Evolutionary conservation across 352 stramenopile genomes (phyloP), one percentile per base, ranked within the genome.

Genomic region (Pythium volutum): DNA sequence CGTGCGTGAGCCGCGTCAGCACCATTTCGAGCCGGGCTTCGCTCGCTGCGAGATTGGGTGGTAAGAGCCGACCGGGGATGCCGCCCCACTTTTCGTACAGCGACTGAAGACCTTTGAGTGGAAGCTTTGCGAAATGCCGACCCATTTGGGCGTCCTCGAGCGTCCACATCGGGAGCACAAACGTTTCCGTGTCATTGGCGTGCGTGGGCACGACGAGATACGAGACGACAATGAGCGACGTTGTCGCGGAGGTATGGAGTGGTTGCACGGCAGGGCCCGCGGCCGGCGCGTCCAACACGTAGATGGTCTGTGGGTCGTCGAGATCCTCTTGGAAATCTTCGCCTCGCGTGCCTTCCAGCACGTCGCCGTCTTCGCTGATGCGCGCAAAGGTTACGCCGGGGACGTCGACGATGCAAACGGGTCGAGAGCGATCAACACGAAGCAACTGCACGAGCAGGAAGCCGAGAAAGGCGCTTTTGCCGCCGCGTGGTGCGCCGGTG

Each of bases 401-500:
- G 33, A 63, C 38, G 26, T 63, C 56, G 10, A 56, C 33, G 12
- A 62, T 29, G 22, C 43, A 62, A 18, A 54, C 42, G 3, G 10
- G 43, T 6, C 55, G 55, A 20, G 26, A 15, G 6, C 14, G 4
- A 11, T 26, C 20, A 0, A 62, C 20, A n/a, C 33, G 29, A 4
- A 58, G 29, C 48, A 65, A 7, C 25, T 53, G 39, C 23, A 53
- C 12, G n/a, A 65, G 49, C 27, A 65, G 4, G 27, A 57, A 65
- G 0, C 46, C 58, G 36, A 65, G 36, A 59, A 59, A 65, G 15
- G 41, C 58, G 27, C 48, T 59, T 22, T 65, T 65, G 38, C 58
- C 49, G 27, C 46, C 48, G 16, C 58, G 46, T 22, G 48, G 36
- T 15, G 49, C 39, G 12, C 58, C 58, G 11, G 34, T 43, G n/a